Percentiles rank a stretch among this genome's conserved stretches.
phyloP scores from a whole-genome alignment of 2,329 filamentous ascomycete species.

The Fusarium musae region DNA sequence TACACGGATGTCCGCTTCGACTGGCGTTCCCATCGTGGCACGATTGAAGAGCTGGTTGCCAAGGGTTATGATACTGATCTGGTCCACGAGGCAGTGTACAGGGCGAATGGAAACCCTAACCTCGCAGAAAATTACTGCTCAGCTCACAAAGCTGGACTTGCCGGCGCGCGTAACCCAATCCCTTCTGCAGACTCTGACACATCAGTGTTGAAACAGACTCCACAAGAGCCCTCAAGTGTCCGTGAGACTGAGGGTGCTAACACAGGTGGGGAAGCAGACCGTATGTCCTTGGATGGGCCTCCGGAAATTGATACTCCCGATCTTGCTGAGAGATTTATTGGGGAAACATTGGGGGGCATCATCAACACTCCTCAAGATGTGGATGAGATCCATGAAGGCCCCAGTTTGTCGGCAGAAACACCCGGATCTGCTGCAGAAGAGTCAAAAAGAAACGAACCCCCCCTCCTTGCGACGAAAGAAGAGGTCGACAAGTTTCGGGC shows the following conservation, averaged over 20 bases:
- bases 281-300: constrained; percentile 52
- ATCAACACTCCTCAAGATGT: constrained; percentile 41
- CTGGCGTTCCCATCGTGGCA: constrained; percentile 53
- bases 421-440: constrained; percentile 18
- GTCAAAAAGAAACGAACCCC: constrained; percentile 22
- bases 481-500: constrained; percentile 81
- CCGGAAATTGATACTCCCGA: constrained; percentile 43
- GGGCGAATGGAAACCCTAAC: constrained; percentile 74
- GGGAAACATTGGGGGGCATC: constrained; percentile 46
- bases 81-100: constrained; percentile 82
- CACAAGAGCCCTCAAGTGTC: constrained; percentile 18
- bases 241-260: constrained; percentile 41
- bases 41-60: constrained; percentile 49
- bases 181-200: constrained; percentile 66
- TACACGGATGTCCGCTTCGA: constrained; percentile 57
- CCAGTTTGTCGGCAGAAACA: constrained; percentile 38
- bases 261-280: constrained; percentile 48
- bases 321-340: constrained; percentile 39
- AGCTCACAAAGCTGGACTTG: constrained; percentile 66
- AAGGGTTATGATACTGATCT: constrained; percentile 65
- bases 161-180: constrained; percentile 73
- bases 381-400: constrained; percentile 35
- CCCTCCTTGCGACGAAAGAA: constrained; percentile 65
- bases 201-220: constrained; percentile 45
- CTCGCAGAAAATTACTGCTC: constrained; percentile 80